Base-by-base conservation (phyloP, 169 alveolate species). In the Eimeria acervulina region DNA sequence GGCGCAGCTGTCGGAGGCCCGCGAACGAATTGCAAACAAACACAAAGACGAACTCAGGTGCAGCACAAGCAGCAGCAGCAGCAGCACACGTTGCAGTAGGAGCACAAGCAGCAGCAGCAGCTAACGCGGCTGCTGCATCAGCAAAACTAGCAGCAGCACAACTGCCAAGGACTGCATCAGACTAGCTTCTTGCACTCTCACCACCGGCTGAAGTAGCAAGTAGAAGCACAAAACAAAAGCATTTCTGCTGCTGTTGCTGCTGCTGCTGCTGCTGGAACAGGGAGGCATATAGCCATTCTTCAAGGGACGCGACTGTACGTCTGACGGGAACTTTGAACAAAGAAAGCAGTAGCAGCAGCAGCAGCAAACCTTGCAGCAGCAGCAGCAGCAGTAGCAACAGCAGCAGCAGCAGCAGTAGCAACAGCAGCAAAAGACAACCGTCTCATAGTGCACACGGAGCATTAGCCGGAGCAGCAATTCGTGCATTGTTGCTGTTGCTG, bases 1-100 rank as follows among this genome's bases (percentile, higher is more conserved):
- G 52, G 74, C 93, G 47, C 78, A 84, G 78, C 78, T 84, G 52
- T 40, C 93, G n/a, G 93, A 84, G 55, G 93, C 93, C 21, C 74
- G 78, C 10, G 93, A 15, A 1, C 12, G 78, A 31, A 51, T 84
- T 33, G 93, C 93, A 15, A 47, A 68, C 59, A 84, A 51, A 21
- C 21, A 52, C 59, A 84, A 84, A 55, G 78, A 59, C 51, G 59
- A 63, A 84, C 80, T 84, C 51, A 84, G 93, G 93, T 84, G 13
- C 78, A n/a, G 66, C 66, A 78, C 33, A 17, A 38, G 52, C 36
- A n/a, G 66, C 88, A 78, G 40, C 38, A 47, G n/a, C 26, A n/a
- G 59, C 88, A 78, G 88, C 88, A 78, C 28, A 61, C 38, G 59
- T 51, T 15, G 66, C 88, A 36, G 91, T 47, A 83, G 59, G 13